phyloP scores from a whole-genome alignment of 768 basidiomycete species.

The Antrodiella citrinella region DNA sequence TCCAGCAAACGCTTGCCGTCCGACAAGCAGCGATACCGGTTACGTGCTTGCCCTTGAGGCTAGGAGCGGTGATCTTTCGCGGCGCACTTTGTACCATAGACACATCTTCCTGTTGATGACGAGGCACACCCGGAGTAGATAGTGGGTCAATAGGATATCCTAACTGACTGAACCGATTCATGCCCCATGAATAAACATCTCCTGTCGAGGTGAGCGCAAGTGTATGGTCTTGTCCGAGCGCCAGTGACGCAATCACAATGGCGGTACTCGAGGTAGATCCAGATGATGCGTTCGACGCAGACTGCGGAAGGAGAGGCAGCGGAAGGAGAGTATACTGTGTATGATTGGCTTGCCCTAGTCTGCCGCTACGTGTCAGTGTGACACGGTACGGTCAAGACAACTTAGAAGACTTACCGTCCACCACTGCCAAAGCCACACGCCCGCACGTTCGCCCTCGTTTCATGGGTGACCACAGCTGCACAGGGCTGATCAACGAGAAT shows the following conservation, averaged over 20 bases:
- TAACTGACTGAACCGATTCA: conserved; percentile 83
- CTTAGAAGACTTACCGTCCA: conserved; percentile 49
- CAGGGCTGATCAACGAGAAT: not conserved
- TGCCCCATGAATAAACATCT: conserved; percentile 85
- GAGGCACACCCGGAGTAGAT: not conserved
- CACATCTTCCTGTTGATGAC: not conserved
- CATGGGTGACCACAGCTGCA: conserved; percentile 60
- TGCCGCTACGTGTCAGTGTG: conserved; percentile 19
- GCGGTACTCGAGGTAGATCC: not conserved
- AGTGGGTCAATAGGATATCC: conserved; percentile 71
- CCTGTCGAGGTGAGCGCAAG: conserved; percentile 74
- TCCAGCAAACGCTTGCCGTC: conserved; percentile 87
- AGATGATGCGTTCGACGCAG: not conserved
- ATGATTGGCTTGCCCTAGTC: conserved; percentile 68
- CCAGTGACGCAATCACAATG: conserved; percentile 46
- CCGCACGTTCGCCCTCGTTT: conserved; percentile 63
- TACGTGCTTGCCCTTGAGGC: conserved; percentile 68
- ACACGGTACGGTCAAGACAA: not conserved
- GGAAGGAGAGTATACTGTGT: conserved; percentile 60
- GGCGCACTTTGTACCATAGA: conserved; percentile 61
- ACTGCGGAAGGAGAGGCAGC: conserved; percentile 22
- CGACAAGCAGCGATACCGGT: conserved; percentile 82
- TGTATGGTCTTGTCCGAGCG: conserved; percentile 92
- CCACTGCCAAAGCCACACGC: conserved; percentile 87
- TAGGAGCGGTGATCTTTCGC: conserved; percentile 61